Base-by-base conservation (phyloP, 768 basidiomycete genomes). In the Stropharia rugosoannulata region DNA sequence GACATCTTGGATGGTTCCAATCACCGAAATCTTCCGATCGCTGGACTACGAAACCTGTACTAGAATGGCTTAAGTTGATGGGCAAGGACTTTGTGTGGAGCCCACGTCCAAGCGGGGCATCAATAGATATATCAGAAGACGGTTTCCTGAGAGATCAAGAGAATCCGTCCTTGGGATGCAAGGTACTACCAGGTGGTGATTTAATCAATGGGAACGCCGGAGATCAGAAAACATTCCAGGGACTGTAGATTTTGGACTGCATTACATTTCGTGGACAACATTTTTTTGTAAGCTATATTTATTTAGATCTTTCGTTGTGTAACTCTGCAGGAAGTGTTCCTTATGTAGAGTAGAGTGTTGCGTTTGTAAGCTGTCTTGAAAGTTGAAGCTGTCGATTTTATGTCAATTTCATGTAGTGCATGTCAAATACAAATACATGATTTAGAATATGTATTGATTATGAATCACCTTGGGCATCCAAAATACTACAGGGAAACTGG, bases 1-100 rank as follows among this genome's bases (percentile, higher is more conserved):
- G 90, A 0, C 90, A 92, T 72, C 75, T 93, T 9, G 92, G 92
- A 36, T 94, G 90, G 89, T 91, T 90, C 60, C 80, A 87, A 66
- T 67, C 75, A 19, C 62, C 66, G 19, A 64, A 67, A 7, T 64
- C 66, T 27, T 62, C 73, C 5, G 74, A 75, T 55, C 73, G 88
- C 47, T 91, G 89, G 89, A 74, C 87, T 49, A 81, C 75, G n/a
- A 70, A 75, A 55, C 89, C 88, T 4, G 84, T 89, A 5, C 65
- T 90, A 6, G 85, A 92, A 66, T 90, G 85, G 86, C 63, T 89
- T 45, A 76, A 75, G 52, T 74, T 84, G 35, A 73, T 79, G 16
- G 81, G 77, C 27, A 80, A 84, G 46, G 77, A 79, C 40, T 44
- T 87, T 16, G 68, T 78, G 13, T 68, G 66, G 38, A 66, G 74